Evolutionary conservation across 164 flowering plant genomes (phyloP).

Genomic region (Nymphaea colorata): DNA sequence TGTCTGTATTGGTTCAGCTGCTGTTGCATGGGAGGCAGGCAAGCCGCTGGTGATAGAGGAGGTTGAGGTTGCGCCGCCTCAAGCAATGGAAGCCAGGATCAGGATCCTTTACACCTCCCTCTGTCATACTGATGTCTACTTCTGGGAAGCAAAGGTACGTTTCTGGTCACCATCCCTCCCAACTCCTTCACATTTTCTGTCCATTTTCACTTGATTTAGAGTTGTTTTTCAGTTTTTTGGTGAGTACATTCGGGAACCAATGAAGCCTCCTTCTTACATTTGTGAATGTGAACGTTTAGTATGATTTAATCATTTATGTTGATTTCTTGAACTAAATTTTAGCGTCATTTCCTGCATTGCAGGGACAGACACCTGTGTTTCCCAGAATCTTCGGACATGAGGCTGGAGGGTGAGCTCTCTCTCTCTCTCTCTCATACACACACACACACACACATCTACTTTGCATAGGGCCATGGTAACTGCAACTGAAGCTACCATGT

Average conservation of each 20-base stretch:
- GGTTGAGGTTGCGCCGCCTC: conserved; percentile 70
- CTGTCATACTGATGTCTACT: conserved; percentile 60
- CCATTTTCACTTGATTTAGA: no score
- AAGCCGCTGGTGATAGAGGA: conserved; percentile 59
- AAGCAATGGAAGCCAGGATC: conserved; percentile 45
- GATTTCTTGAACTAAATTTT: no score
- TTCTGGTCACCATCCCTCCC: neutral
- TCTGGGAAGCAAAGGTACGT: conserved; percentile 57
- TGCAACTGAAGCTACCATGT: no score
- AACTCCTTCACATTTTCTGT: no score
- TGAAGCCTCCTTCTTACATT: no score
- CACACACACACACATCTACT: no score
- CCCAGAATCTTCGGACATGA: conserved; percentile 37
- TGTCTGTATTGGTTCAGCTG: conserved; percentile 24
- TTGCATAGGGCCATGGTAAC: neutral
- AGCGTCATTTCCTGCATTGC: neutral
- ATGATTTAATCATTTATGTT: no score
- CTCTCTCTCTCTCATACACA: neutral
- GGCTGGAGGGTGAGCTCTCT: conserved; percentile 23
- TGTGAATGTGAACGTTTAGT: no score
- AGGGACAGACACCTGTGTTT: conserved; percentile 30
- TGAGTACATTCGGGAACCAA: no score
- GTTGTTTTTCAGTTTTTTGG: neutral
- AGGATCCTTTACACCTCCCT: conserved; percentile 51
- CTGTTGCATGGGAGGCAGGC: conserved; percentile 72